phyloP scores from a whole-genome alignment of 371 early-diverging fungal species.

The Actinomortierella ambigua region DNA sequence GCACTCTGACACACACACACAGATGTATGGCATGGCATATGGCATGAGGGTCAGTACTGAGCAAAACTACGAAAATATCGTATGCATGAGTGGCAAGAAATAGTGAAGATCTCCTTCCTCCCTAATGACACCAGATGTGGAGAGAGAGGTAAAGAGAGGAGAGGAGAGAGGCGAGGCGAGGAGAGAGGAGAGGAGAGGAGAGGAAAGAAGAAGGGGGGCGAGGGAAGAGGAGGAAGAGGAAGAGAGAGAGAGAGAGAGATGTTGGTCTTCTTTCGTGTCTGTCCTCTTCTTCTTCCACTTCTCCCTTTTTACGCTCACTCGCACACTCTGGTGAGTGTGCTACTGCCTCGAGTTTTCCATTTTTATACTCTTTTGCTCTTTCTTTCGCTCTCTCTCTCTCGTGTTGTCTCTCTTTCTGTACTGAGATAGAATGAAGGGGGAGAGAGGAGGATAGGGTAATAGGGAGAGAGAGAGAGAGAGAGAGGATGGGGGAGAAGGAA shows the following conservation, averaged over 20 bases:
- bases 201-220: neutral
- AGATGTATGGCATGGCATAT: no score
- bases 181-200: neutral
- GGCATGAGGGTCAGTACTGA: no score
- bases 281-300: neutral
- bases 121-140: no score
- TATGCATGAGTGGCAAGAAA: no score
- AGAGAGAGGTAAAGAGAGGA: no score
- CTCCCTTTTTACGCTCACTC: neutral
- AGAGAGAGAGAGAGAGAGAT: neutral
- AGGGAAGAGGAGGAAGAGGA: conserved; percentile 4
- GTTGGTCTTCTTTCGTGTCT: neutral
- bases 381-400: conserved; percentile 1
- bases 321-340: neutral
- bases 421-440: neutral
- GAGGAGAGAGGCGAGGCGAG: neutral
- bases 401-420: neutral
- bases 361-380: no score
- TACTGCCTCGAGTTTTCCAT: no score
- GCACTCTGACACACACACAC: no score
- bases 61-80: no score
- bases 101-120: no score
- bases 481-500: neutral
- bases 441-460: neutral
- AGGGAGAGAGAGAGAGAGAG: neutral